These are phyloP conservation scores for Acanthamoeba sp. DNA, from an alignment of 208 protist genomes.

Conservation along the genomic window DNA sequence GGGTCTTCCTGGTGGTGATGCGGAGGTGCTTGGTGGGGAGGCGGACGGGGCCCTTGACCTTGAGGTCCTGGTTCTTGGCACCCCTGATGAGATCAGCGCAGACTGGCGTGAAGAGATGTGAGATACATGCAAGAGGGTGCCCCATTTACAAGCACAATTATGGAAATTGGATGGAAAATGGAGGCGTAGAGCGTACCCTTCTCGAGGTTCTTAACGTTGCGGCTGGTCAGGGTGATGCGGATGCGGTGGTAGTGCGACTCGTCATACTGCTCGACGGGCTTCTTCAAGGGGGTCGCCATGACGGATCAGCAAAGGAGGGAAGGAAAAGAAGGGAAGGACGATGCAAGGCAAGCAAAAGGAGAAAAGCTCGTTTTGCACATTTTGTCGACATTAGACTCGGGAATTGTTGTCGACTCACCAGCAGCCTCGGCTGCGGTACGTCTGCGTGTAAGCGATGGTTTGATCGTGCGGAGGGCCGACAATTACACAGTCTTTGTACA, in stretches of 20 bases:
- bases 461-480: too few relatives aligned
- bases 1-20: slow-evolving; percentile 99
- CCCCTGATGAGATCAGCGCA: slow-evolving; percentile 95
- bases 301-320: slow-evolving; percentile 22
- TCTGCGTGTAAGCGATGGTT: too few relatives aligned
- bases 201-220: slow-evolving; percentile 97
- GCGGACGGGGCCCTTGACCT: slow-evolving; percentile 98
- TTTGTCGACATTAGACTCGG: not conserved
- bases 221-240: slow-evolving; percentile 98
- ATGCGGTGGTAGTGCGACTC: slow-evolving; percentile 90
- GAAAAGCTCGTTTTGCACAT: not conserved
- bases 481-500: too few relatives aligned
- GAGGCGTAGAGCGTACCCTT: slow-evolving; percentile 88
- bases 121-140: not conserved
- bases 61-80: slow-evolving; percentile 96
- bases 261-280: slow-evolving; percentile 55
- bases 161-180: not conserved
- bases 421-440: too few relatives aligned
- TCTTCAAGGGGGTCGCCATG: slow-evolving; percentile 52
- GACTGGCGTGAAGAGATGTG: slow-evolving; percentile 84
- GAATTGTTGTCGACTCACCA: too few relatives aligned
- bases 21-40: slow-evolving; percentile 98
- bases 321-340: slow-evolving; percentile 29
- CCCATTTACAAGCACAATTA: too few relatives aligned
- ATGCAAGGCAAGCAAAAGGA: slow-evolving; percentile 8